A percentile compares a stretch with the other conserved stretches of the same genome.
Evolutionary conservation across 2,329 filamentous ascomycete species (phyloP).

Genomic region (Aspergillus sp.): DNA sequence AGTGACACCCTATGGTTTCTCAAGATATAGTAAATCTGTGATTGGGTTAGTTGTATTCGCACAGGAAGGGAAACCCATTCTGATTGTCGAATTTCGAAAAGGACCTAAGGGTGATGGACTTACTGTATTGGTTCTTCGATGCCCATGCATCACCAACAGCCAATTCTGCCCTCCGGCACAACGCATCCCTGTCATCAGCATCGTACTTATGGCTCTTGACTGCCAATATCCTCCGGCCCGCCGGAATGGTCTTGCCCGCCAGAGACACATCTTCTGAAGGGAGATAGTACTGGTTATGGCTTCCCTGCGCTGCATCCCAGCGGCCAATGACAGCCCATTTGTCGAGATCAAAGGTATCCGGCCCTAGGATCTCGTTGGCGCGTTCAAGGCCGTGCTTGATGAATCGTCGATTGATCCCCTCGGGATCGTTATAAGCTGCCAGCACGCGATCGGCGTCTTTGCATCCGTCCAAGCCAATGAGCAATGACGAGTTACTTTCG

Average conservation of each 20-base stretch:
- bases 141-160: background rate
- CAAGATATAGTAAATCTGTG: too few species aligned
- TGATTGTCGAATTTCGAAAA: accelerated
- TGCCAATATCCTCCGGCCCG: background rate
- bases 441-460: slow-evolving; percentile 71
- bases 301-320: slow-evolving; percentile 1
- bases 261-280: background rate
- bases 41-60: too few species aligned
- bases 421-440: slow-evolving; percentile 60
- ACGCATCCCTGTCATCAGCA: slow-evolving; percentile 3
- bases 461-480: slow-evolving; percentile 16
- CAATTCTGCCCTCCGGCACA: slow-evolving; percentile 6
- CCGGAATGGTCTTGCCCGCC: background rate
- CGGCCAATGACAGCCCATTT: slow-evolving; percentile 67
- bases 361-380: slow-evolving; percentile 71
- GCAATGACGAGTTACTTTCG: background rate
- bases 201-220: slow-evolving; percentile 16
- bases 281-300: slow-evolving; percentile 16
- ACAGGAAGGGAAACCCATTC: too few species aligned
- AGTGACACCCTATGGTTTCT: too few species aligned
- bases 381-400: slow-evolving; percentile 12
- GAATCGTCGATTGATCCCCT: slow-evolving; percentile 13
- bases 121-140: background rate
- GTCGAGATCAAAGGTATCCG: slow-evolving; percentile 63
- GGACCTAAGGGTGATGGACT: background rate